These are phyloP conservation scores for Lupinus albus DNA, from an alignment of 306 rosid genomes.

Conservation along the genomic window DNA sequence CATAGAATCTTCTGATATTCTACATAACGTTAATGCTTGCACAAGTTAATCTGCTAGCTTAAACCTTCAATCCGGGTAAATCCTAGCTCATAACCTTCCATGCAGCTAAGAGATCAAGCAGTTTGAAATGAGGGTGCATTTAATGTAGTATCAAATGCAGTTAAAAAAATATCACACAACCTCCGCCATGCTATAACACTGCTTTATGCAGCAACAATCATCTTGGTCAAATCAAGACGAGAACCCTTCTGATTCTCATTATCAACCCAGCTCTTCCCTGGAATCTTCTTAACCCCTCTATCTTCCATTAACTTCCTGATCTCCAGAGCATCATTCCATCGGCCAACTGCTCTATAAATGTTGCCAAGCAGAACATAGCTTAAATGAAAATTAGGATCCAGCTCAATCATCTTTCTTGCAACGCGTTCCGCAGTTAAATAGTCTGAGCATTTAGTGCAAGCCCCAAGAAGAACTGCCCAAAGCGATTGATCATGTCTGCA, in stretches of 20 bases:
- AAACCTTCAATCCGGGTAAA: constrained; percentile 4
- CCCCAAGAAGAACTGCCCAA: constrained; percentile 89
- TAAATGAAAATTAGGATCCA: constrained; percentile 70
- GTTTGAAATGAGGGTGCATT: not conserved
- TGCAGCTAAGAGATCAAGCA: not conserved
- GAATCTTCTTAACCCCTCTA: constrained; percentile 76
- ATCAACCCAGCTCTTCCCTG: constrained; percentile 83
- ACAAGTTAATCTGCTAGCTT: constrained; percentile 17
- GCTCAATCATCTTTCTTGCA: constrained; percentile 75
- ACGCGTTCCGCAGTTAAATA: constrained; percentile 71
- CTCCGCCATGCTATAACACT: constrained; percentile 29
- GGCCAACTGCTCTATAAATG: constrained; percentile 70
- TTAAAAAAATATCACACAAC: constrained; percentile 33
- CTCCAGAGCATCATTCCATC: constrained; percentile 76
- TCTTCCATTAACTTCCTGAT: constrained; percentile 75
- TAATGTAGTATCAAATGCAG: not conserved
- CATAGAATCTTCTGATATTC: constrained; percentile 11
- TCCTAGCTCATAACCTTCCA: not conserved
- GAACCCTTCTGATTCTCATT: constrained; percentile 47
- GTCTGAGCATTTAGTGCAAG: constrained; percentile 66
- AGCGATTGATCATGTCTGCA: constrained; percentile 63
- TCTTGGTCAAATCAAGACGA: constrained; percentile 34
- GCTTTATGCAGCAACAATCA: constrained; percentile 33
- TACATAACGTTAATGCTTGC: constrained; percentile 5
- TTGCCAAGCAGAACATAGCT: constrained; percentile 82